Evolutionary conservation across 768 basidiomycete species (phyloP), one percentile per base, ranked within the genome.

Genomic region (Trametes sanguinea): DNA sequence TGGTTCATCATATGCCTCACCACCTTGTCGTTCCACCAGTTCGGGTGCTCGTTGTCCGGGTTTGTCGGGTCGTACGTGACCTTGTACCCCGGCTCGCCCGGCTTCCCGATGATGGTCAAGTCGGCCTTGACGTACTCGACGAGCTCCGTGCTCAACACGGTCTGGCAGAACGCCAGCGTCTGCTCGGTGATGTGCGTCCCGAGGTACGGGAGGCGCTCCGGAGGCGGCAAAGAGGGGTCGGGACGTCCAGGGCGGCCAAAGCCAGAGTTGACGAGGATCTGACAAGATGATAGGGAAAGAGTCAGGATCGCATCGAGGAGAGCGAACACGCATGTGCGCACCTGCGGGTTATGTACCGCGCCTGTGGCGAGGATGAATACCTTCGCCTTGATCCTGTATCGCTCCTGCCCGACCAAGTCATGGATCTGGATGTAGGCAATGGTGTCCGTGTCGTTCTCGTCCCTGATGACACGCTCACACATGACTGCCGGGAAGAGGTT

Each of bases 121-220:
- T 54, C 53, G 13, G 42, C 40, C 42, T 30, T 54, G 22, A 68
- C 58, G 39, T 17, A 45, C 17, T 61, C 46, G 52, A 65, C 51
- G 39, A 67, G 57, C 33, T 46, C 17, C 30, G 51, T 17, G 43
- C 61, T 54, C 35, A 69, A 22, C 32, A 68, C 62, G 10, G 66
- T 57, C 52, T 70, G 67, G 56, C 69, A 70, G 65, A 70, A 70
- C 1, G 65, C 32, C 65, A 69, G 64, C 64, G 68, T 61, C 37
- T 70, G 69, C 52, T 70, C 69, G 14, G 68, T 70, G 51, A 70
- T 64, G 45, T 60, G 57, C 6, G 22, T 55, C 6, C 69, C 69
- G 62, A 68, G 57, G 35, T 39, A 27, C 16, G 53, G 53, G 29
- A 54, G 53, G 16, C 27, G 40, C 27, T 1, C 13, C 27, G 44